Evolutionary conservation across 768 basidiomycete species (phyloP).

Genomic region (Mycena metata): DNA sequence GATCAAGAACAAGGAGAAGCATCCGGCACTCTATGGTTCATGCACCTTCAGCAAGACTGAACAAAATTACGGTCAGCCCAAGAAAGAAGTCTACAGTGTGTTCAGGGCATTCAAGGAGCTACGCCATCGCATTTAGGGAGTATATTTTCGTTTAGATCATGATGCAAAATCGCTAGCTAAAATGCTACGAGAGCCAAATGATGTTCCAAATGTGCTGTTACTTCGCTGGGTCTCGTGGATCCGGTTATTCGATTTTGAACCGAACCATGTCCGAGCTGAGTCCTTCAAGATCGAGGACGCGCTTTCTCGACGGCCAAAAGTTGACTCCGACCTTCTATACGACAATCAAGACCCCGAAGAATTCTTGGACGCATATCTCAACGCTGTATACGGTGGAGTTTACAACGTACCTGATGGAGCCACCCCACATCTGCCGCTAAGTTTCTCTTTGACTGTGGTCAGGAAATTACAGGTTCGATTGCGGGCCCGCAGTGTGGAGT

Average conservation of each 20-base stretch:
- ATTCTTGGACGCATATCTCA: slow-evolving; percentile 44
- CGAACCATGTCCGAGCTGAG: slow-evolving; percentile 51
- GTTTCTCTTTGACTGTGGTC: slow-evolving; percentile 4
- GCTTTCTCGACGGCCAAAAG: slow-evolving; percentile 44
- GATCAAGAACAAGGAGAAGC: slow-evolving; percentile 35
- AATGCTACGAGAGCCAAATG: slow-evolving; percentile 53
- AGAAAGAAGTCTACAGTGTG: slow-evolving; percentile 54
- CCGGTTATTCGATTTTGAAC: slow-evolving; percentile 51
- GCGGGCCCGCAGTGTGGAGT: no score
- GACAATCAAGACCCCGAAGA: slow-evolving; percentile 47
- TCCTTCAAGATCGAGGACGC: slow-evolving; percentile 43
- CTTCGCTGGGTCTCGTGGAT: slow-evolving; percentile 56
- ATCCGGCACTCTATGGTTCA: slow-evolving; percentile 48
- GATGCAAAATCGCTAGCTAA: slow-evolving; percentile 52
- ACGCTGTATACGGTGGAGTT: neutral
- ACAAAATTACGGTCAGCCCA: slow-evolving; percentile 52
- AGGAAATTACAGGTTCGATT: no score
- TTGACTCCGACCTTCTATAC: slow-evolving; percentile 21
- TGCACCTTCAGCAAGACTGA: slow-evolving; percentile 51
- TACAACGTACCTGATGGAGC: neutral
- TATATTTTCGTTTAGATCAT: slow-evolving; percentile 49
- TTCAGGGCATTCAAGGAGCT: slow-evolving; percentile 49
- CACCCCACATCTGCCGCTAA: neutral
- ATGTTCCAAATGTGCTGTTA: slow-evolving; percentile 51
- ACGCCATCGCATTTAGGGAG: slow-evolving; percentile 47